Percentiles rank a stretch among this genome's conserved stretches.
Conservation (phyloP, 176 grass and related monocot species). For the Avena atlantica region DNA sequence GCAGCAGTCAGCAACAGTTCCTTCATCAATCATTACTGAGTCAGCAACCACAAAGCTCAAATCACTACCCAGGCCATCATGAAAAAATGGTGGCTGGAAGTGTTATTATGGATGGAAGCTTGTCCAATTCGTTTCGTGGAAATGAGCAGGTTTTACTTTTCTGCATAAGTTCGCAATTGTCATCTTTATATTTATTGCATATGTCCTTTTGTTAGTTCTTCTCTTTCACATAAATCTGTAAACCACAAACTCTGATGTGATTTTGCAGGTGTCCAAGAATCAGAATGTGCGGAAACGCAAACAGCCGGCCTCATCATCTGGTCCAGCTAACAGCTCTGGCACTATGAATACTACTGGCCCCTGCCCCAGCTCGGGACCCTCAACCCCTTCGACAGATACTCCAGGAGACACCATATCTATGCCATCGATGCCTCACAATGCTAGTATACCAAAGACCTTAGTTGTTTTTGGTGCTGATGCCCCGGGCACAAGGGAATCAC, state of each 20-base stretch:
- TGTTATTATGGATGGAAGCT: conserved; percentile 67
- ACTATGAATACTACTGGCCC: conserved; percentile 80
- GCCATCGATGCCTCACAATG: conserved; percentile 56
- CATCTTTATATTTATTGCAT: conserved; percentile 38
- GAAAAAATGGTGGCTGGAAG: conserved; percentile 63
- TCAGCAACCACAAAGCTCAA: conserved; percentile 75
- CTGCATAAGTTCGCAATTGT: conserved; percentile 14
- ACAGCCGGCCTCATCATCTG: conserved; percentile 69
- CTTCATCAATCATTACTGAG: conserved; percentile 74
- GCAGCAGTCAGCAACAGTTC: conserved; percentile 67
- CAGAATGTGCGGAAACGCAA: conserved; percentile 75
- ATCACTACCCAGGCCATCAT: conserved; percentile 59
- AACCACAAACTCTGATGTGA: conserved; percentile 27
- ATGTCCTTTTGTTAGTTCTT: conserved; percentile 11
- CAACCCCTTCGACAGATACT: conserved; percentile 85
- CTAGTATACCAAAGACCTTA: conserved; percentile 57
- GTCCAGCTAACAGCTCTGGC: conserved; percentile 86
- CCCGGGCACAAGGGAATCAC: conserved; percentile 56
- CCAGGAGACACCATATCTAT: conserved; percentile 82
- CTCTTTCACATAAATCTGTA: background rate
- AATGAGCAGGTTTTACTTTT: conserved; percentile 68
- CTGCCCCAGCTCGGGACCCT: conserved; percentile 85
- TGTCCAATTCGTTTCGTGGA: conserved; percentile 61
- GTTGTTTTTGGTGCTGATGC: conserved; percentile 60
- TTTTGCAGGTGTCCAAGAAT: conserved; percentile 68